phyloP scores from a whole-genome alignment of 176 grass and related monocot genomes.

The Avena eriantha region DNA sequence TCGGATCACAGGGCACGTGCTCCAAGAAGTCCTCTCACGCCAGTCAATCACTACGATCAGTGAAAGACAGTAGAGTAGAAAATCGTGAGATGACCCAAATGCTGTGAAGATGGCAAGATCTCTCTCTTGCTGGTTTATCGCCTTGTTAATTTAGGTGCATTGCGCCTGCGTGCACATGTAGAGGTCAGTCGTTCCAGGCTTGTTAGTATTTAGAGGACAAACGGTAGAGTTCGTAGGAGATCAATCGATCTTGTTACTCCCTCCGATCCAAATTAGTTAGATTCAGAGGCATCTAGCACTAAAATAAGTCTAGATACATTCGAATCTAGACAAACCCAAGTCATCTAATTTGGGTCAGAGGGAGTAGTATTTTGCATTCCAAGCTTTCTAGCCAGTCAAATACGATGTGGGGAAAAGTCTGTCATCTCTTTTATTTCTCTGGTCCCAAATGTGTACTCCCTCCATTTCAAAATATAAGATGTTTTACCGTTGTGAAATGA shows the following conservation, averaged over 20 bases:
- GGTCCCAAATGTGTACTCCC: background rate
- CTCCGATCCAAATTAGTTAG: too few relatives aligned
- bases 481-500: too few relatives aligned
- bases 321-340: too few relatives aligned
- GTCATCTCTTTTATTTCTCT: background rate
- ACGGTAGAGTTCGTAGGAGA: background rate
- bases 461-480: too few relatives aligned
- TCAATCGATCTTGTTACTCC: background rate
- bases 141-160: background rate
- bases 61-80: background rate
- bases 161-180: background rate
- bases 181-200: background rate
- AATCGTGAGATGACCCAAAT: background rate
- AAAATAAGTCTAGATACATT: too few relatives aligned
- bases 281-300: too few relatives aligned
- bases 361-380: background rate
- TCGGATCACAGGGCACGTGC: constrained; percentile 38
- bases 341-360: too few relatives aligned
- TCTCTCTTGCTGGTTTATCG: constrained; percentile 33
- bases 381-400: constrained; percentile 15
- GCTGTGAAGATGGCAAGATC: constrained; percentile 54
- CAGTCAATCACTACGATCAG: constrained; percentile 56
- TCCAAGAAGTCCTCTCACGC: constrained; percentile 75
- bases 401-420: background rate
- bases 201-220: background rate